phyloP scores from a whole-genome alignment of 352 stramenopile genomes.

The Pythium insidiosum region DNA sequence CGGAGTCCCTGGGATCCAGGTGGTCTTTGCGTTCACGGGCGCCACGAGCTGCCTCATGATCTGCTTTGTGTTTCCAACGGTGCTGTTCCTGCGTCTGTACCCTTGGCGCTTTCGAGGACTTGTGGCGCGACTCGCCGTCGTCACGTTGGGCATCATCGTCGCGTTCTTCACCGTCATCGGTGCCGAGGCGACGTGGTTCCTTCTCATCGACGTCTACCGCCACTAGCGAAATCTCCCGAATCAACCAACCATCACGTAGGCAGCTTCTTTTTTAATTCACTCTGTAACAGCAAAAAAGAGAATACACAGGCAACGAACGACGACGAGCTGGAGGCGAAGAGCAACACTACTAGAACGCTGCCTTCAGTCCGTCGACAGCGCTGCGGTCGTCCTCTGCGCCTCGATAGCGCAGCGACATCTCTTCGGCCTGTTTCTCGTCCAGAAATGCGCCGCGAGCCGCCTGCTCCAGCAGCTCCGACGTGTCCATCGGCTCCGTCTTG shows the following conservation, averaged over 20 bases:
- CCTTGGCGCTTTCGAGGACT: conserved; percentile 41
- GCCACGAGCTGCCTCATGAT: conserved; percentile 65
- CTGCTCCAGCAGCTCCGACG: conserved; percentile 14
- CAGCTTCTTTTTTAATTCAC: too few species aligned
- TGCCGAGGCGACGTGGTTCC: conserved; percentile 11
- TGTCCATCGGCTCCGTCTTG: conserved; percentile 27
- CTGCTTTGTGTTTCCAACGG: conserved; percentile 62
- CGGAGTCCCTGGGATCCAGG: conserved; percentile 51
- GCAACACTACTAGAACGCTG: too few species aligned
- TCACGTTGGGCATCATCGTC: conserved; percentile 27
- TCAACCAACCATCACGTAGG: neutral
- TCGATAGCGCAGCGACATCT: conserved; percentile 18
- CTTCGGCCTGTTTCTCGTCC: conserved; percentile 23
- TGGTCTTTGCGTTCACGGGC: conserved; percentile 61
- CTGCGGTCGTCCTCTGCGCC: too few species aligned
- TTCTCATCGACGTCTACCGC: conserved; percentile 3
- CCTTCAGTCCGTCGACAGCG: too few species aligned
- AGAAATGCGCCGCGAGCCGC: conserved; percentile 13
- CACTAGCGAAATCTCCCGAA: neutral
- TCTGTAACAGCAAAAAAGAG: too few species aligned
- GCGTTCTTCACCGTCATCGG: conserved; percentile 21
- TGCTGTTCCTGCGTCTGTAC: conserved; percentile 54
- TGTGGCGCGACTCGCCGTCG: conserved; percentile 25
- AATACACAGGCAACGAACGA: too few species aligned
- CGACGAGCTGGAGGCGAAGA: too few species aligned